Conservation (phyloP, 768 basidiomycete species). For the Macrolepiota dolichaula region DNA sequence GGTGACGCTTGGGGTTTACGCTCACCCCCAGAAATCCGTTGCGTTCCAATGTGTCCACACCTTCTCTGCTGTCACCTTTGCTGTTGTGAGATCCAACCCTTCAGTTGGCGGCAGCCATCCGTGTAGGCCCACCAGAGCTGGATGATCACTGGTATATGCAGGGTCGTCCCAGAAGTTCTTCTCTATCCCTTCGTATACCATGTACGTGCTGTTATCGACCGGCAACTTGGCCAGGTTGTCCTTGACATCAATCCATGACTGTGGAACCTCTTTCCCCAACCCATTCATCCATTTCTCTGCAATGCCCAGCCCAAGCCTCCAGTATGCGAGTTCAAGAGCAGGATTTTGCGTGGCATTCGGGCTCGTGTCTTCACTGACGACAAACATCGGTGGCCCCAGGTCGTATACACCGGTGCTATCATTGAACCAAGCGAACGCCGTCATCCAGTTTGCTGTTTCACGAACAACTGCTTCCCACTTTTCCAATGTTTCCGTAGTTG, state of each 20-base stretch:
- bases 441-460: slow-evolving; percentile 60
- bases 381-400: slow-evolving; percentile 57
- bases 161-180: slow-evolving; percentile 49
- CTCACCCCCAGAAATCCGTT: slow-evolving; percentile 52
- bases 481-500: slow-evolving; percentile 33
- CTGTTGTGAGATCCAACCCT: slow-evolving; percentile 42
- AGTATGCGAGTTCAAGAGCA: slow-evolving; percentile 58
- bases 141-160: slow-evolving; percentile 53
- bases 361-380: slow-evolving; percentile 53
- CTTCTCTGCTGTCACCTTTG: slow-evolving; percentile 48
- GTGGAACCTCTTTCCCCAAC: slow-evolving; percentile 38
- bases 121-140: slow-evolving; percentile 50
- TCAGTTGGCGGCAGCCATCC: slow-evolving; percentile 56
- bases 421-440: slow-evolving; percentile 52
- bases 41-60: slow-evolving; percentile 55
- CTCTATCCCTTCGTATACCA: slow-evolving; percentile 54
- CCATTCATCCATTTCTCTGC: slow-evolving; percentile 47
- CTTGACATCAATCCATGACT: slow-evolving; percentile 40
- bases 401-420: slow-evolving; percentile 44
- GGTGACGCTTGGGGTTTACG: neutral
- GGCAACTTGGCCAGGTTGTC: slow-evolving; percentile 49
- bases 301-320: slow-evolving; percentile 46
- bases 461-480: slow-evolving; percentile 52
- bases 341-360: slow-evolving; percentile 54
- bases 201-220: slow-evolving; percentile 46